Percentiles rank a stretch among this genome's conserved stretches.
These are phyloP conservation scores for Tillandsia fasciculata DNA, from an alignment of 176 grass and related monocot species.

Conservation along the genomic window DNA sequence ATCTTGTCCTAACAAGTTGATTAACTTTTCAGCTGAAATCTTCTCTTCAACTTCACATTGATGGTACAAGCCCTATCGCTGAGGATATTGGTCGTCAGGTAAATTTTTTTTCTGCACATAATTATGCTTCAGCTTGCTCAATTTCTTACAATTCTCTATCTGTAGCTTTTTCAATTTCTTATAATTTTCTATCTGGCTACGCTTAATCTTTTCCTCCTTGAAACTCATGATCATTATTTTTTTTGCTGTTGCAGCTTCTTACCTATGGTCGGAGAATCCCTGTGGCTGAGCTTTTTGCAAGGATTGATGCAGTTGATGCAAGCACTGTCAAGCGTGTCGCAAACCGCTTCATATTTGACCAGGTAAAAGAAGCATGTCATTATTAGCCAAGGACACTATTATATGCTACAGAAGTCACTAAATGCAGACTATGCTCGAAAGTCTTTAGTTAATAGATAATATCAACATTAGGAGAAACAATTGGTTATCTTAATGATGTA, in stretches of 20 bases:
- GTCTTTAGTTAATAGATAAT: too few species aligned
- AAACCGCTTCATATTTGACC: constrained; percentile 99
- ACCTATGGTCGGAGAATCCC: constrained; percentile 95
- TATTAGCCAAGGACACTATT: neutral
- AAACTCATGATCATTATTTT: constrained; percentile 13
- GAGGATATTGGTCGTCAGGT: constrained; percentile 99
- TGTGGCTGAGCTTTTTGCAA: constrained; percentile 77
- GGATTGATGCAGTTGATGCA: constrained; percentile 97
- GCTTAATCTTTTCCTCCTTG: neutral
- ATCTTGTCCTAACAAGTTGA: constrained; percentile 1
- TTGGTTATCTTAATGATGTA: too few species aligned
- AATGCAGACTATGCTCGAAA: neutral
- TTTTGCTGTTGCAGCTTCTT: constrained; percentile 41
- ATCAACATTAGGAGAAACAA: too few species aligned
- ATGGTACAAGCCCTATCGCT: constrained; percentile 76
- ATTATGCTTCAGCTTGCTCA: neutral
- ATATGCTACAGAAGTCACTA: neutral
- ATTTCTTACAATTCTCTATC: neutral
- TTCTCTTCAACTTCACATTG: constrained; percentile 90
- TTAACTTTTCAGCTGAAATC: constrained; percentile 81
- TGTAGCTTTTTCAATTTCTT: neutral
- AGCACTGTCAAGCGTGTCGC: constrained; percentile 85
- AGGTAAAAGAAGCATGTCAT: constrained; percentile 28
- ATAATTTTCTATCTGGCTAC: neutral
- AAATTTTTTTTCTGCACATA: neutral